Evolutionary conservation across 1,139 yeast genomes (phyloP).

Genomic region (Lodderomyces theae): DNA sequence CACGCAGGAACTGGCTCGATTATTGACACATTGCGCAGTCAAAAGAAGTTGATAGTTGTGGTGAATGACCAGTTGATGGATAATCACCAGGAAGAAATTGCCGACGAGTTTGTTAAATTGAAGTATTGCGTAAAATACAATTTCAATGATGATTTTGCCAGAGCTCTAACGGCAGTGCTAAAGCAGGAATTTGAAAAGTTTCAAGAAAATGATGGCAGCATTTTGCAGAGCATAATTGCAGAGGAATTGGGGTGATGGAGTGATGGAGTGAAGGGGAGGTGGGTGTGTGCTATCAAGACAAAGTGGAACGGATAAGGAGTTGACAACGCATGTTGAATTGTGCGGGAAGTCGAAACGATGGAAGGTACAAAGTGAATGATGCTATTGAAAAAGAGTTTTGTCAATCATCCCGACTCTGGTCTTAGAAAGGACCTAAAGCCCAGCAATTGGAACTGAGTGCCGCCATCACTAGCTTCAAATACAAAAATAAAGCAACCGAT

Average conservation of each 20-base stretch:
- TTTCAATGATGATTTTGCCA: conserved; percentile 10
- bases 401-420: too few species aligned
- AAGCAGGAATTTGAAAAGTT: conserved; percentile 7
- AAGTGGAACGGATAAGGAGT: too few species aligned
- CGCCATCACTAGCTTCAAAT: too few species aligned
- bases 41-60: conserved; percentile 63
- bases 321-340: too few species aligned
- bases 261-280: background rate
- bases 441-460: too few species aligned
- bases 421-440: too few species aligned
- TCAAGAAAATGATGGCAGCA: conserved; percentile 9
- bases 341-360: too few species aligned
- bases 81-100: conserved; percentile 83
- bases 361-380: too few species aligned
- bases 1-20: conserved; percentile 97
- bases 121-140: conserved; percentile 16
- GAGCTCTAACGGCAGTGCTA: conserved; percentile 4
- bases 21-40: conserved; percentile 62
- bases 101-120: conserved; percentile 47
- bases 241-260: conserved; percentile 8
- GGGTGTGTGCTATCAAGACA: too few species aligned
- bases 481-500: too few species aligned
- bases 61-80: conserved; percentile 72
- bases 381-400: too few species aligned
- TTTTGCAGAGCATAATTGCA: conserved; percentile 11